These are phyloP conservation scores for Ophiostoma himal-ulmi DNA, from an alignment of 2,329 filamentous ascomycete genomes.

Conservation along the genomic window DNA sequence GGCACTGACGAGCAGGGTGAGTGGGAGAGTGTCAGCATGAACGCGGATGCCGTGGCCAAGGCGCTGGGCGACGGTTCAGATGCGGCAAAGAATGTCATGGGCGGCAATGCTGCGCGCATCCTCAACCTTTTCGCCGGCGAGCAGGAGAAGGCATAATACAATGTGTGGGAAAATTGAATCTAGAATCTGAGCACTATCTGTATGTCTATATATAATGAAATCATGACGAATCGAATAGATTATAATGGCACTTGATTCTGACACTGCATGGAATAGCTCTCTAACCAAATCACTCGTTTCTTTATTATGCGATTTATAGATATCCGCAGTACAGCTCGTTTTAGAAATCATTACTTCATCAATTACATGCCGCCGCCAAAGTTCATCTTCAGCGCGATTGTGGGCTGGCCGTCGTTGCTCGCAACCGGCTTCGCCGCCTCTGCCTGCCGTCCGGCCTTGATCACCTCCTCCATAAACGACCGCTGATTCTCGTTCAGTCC, in stretches of 20 bases:
- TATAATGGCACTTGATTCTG: background rate
- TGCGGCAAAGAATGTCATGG: conserved; percentile 25
- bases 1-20: conserved; percentile 50
- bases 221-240: background rate
- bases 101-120: conserved; percentile 27
- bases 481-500: conserved; percentile 66
- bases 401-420: conserved; percentile 56
- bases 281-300: too few species aligned
- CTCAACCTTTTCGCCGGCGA: conserved; percentile 23
- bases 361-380: conserved; percentile 51
- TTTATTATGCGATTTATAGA: too few species aligned
- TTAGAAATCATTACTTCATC: background rate
- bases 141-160: background rate
- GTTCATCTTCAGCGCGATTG: conserved; percentile 90
- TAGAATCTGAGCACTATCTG: too few species aligned
- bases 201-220: background rate
- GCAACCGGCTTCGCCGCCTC: conserved; percentile 27
- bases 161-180: too few species aligned
- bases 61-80: conserved; percentile 24
- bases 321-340: too few species aligned
- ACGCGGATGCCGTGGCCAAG: conserved; percentile 42
- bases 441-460: conserved; percentile 55
- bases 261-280: background rate
- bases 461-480: conserved; percentile 72
- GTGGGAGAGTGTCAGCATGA: conserved; percentile 62